Base-by-base conservation (phyloP, 2,329 filamentous ascomycete genomes). In the Colletotrichum theobromicola region DNA sequence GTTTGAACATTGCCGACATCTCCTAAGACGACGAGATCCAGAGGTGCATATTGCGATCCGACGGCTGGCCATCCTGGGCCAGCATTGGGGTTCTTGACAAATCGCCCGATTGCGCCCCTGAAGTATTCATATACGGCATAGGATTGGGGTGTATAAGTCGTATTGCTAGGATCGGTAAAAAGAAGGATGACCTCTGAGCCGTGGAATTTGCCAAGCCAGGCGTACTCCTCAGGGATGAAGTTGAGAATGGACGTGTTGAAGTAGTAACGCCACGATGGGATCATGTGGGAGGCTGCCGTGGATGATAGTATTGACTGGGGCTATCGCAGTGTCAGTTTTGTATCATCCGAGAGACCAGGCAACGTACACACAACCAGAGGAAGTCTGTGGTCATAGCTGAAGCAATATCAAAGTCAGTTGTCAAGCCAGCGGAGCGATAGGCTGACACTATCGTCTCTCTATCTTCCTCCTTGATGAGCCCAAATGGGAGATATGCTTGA, bases 201-300 rank as follows among this genome's bases (percentile, higher is more conserved):
- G 68, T 82, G 80, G 62, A 80, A 81, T 26, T 79, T 81, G 21
- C 75, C 78, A 1, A 82, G 76, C 70, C 75, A 82, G 2, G 30
- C 50, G 57, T 76, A 78, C 21, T 79, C 37, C 2, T 72, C 37
- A 3, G 76, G 77, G 3, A 81, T 30, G 12, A 79, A 62, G n/a
- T 75, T 75, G 0, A 75, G 70, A 26, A 78, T 57, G 2, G 80
- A 81, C 7, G 75, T 55, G 63, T 81, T 81, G 76, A 79, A 80
- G 74, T 75, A 76, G 70, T 77, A 79, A 15, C 78, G 76, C 81
- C 81, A 81, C 2, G 77, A 78, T 16, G 79, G 76, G 24, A 72
- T 78, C 5, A 67, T 55, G 5, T 75, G 32, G 0, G 77, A 67
- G 2, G 79, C 61, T 2, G 80, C 79, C 4, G 76, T 57, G n/a